Base-by-base conservation (phyloP, 2,329 filamentous ascomycete genomes). In the Alternaria viburni region DNA sequence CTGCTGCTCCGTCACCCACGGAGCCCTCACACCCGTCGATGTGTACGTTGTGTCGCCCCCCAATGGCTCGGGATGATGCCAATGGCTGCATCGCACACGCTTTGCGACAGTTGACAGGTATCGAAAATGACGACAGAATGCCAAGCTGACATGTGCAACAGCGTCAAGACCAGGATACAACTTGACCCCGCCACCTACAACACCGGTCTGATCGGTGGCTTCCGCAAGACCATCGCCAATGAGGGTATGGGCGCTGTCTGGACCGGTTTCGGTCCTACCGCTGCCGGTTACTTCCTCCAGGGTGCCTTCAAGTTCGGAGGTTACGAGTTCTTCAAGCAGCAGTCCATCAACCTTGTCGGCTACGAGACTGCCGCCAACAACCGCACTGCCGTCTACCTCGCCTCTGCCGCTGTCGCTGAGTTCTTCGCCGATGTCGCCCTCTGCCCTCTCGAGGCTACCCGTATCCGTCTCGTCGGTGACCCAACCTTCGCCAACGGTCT, bases 1-100 rank as follows among this genome's bases (percentile, higher is more conserved):
- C 87, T 97, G 96, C 90, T 99, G 96, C 85, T 96, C 94, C 77
- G 86, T 98, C 85, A 99, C 96, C 81, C 96, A 99, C 89, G 96
- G 95, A 84, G 91, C 88, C 80, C 90, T 98, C 78, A 99, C 96
- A 75, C 96, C 96, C 80, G 93, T 99, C 83, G 96, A 99, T 92
- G 96, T 99, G 95, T 98, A 96, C 84, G 95, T 92, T 66, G 61
- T 44, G 21, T 64, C 62, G 44, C 21, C 26, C 54, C 46, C 57
- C 50, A 55, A 45, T 46, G 61, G 62, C 51, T 2, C 52, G 23
- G 25, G 55, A 28, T 61, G 25, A 30, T 54, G 46, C 66, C 76
- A 79, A 77, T 79, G 74, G 72, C 76, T 69, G 62, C 43, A 19
- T 51, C 57, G 63, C 60, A 43, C 50, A 54, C 54, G 60, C 54